Conservation (phyloP, 1,284 basidiomycete species). For the Polyporus tsugae region DNA sequence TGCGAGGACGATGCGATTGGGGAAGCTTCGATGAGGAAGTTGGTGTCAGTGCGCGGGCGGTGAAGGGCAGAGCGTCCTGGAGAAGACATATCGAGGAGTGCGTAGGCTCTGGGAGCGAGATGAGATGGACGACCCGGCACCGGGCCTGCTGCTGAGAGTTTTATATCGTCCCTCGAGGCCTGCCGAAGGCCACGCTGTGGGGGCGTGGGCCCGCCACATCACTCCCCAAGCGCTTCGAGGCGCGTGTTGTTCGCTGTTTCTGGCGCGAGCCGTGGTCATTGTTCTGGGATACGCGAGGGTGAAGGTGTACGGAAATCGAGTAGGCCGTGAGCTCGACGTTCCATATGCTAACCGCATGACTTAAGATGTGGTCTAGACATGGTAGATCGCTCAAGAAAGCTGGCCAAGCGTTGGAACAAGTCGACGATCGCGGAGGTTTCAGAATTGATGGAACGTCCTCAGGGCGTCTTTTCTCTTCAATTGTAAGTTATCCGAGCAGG, state of each 20-base stretch:
- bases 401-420: background rate
- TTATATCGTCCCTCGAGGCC: conserved; percentile 25
- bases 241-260: conserved; percentile 21
- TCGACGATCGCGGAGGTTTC: background rate
- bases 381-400: background rate
- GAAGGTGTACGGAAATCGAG: conserved; percentile 3
- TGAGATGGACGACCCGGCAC: conserved; percentile 19
- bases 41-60: conserved; percentile 27
- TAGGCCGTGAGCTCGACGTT: background rate
- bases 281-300: background rate
- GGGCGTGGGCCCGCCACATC: conserved; percentile 30
- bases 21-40: conserved; percentile 29
- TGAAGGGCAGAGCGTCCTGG: conserved; percentile 21
- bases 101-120: conserved; percentile 20
- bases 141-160: conserved; percentile 17
- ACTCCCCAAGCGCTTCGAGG: conserved; percentile 27
- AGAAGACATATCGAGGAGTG: conserved; percentile 21
- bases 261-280: background rate
- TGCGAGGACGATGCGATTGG: conserved; percentile 19
- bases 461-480: background rate
- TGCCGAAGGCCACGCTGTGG: conserved; percentile 29
- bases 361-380: background rate
- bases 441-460: background rate
- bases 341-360: background rate
- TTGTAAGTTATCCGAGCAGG: background rate